These are phyloP conservation scores for Solanum piurae DNA, from an alignment of 257 asterid species.

Conservation along the genomic window DNA sequence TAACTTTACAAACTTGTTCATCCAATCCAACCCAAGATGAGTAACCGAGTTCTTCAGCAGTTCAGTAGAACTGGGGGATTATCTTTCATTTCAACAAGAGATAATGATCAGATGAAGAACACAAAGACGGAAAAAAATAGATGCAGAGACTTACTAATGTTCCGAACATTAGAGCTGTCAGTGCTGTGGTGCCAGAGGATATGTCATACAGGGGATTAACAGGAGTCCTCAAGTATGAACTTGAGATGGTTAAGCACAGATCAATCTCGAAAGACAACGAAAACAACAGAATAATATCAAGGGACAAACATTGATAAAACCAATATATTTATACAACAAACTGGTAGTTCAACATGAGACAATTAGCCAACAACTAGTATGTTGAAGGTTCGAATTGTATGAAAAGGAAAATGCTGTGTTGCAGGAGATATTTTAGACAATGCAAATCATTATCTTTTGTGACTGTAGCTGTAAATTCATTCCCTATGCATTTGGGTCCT, in stretches of 20 bases:
- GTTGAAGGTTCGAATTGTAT: neutral
- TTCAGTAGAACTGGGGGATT: neutral
- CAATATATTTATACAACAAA: neutral
- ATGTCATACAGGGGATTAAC: conserved; percentile 57
- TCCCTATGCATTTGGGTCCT: neutral
- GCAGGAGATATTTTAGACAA: neutral
- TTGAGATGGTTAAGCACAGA: conserved; percentile 40
- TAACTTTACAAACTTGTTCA: neutral
- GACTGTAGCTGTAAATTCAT: neutral
- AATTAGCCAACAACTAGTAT: neutral
- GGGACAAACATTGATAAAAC: neutral
- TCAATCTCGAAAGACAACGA: neutral
- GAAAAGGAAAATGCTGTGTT: neutral
- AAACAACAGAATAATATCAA: neutral
- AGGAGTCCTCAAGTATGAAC: conserved; percentile 56
- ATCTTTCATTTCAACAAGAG: neutral
- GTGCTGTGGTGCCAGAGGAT: conserved; percentile 80
- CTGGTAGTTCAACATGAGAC: neutral
- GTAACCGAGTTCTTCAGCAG: neutral
- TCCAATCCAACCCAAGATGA: neutral
- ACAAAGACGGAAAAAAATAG: neutral
- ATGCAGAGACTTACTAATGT: conserved; percentile 29
- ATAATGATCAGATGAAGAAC: neutral
- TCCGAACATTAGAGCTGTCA: conserved; percentile 67
- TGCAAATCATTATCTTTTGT: neutral